Evolutionary conservation across 2,329 filamentous ascomycete species (phyloP).

Genomic region (Alternaria longipes): DNA sequence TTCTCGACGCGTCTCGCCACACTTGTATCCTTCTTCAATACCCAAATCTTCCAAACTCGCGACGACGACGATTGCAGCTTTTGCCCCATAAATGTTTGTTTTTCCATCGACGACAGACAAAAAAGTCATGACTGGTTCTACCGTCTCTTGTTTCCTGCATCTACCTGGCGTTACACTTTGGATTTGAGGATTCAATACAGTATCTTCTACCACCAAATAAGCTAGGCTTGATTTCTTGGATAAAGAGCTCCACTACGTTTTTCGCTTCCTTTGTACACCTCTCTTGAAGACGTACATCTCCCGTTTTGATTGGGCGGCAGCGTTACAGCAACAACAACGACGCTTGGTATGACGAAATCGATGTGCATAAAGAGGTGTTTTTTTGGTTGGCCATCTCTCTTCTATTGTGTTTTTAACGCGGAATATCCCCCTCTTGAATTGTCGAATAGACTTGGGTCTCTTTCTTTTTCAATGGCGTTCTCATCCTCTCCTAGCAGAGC

Average conservation of each 20-base stretch:
- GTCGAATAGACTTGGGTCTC: constrained; percentile 27
- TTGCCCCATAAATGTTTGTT: constrained; percentile 28
- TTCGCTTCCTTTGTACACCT: constrained; percentile 40
- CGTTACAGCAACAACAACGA: constrained; percentile 14
- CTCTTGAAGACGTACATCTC: constrained; percentile 35
- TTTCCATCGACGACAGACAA: constrained; percentile 5
- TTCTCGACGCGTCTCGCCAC: constrained; percentile 20
- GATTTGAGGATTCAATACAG: constrained; percentile 16
- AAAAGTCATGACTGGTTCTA: constrained; percentile 34
- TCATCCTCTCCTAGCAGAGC: constrained; percentile 11
- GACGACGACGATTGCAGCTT: constrained; percentile 36
- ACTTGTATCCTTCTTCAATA: constrained; percentile 33
- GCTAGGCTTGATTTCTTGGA: constrained; percentile 31
- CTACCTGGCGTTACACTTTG: constrained; percentile 31
- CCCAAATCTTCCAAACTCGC: constrained; percentile 25
- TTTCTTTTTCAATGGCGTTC: constrained; percentile 28
- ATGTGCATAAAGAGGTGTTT: constrained; percentile 49
- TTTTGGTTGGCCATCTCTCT: constrained; percentile 26
- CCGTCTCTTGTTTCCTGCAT: constrained; percentile 34
- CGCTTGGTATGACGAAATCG: constrained; percentile 41
- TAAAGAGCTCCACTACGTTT: constrained; percentile 26
- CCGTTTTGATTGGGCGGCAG: constrained; percentile 31
- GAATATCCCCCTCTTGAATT: constrained; percentile 36
- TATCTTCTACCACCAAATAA: constrained; percentile 25
- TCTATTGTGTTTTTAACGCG: constrained; percentile 17